Base-by-base conservation (phyloP, 2,329 filamentous ascomycete genomes). In the Colletotrichum shisoi region DNA sequence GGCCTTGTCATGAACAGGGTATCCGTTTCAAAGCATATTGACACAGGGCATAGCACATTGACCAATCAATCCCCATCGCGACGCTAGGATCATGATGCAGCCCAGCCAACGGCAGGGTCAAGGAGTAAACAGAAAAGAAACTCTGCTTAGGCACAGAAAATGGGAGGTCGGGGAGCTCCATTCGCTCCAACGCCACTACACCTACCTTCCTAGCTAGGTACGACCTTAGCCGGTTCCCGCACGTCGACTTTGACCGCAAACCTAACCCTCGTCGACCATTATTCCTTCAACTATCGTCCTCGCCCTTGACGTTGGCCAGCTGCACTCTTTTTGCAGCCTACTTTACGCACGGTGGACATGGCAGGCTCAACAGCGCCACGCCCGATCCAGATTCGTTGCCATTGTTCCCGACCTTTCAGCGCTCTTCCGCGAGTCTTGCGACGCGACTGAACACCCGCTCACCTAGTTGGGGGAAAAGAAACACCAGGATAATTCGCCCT, bases 41-140 rank as follows among this genome's bases (percentile, higher is more conserved):
- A 15, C 31, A 42, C 15, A 17, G 48, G 49, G 39, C n/a, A 5
- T 7, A 37, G 45, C 19, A 9, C 12, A 54, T n/a, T 64, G 62
- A 3, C 57, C 48, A 54, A 64, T 64, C 34, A 54, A 39, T n/a
- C 40, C 8, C 34, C 31, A 48, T 61, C 57, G 57, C 57, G 57
- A 39, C 21, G 15, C 19, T 13, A 40, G 31, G 53, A 13, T 64
- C n/a, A 39, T 11, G 39, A 6, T 8, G 62, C 62, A 64, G 40
- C 56, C 56, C 39, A 42, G 62, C n/a, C 60, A 49, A 57, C 52
- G 19, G n/a, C 27, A 40, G 19, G 27, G 60, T 57, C 21, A 51
- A 51, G 27, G 62, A 51, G 62, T 66, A 57, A 66, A 66, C 63
- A 66, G 46, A 62, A 52, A 53, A 66, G 46, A 62, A 52, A 53